Percentiles rank a stretch among this genome's conserved stretches.
Evolutionary conservation across 345 rosid species (phyloP).

Genomic region (Fremontodendron californicum): DNA sequence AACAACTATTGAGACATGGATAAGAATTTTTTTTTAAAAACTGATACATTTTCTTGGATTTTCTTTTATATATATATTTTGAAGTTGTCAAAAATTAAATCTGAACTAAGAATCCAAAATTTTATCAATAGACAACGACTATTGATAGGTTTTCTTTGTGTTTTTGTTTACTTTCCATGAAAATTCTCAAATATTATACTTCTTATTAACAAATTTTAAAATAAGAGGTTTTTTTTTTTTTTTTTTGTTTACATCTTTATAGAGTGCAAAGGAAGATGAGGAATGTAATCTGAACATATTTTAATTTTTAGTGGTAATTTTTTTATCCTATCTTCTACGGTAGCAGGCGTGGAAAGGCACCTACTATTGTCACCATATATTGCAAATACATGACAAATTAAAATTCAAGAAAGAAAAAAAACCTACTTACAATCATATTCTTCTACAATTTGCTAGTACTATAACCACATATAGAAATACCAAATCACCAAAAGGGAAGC

Average conservation of each 20-base stretch:
- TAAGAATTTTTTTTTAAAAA: no score
- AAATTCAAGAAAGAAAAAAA: background rate
- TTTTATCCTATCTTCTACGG: background rate
- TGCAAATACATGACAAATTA: background rate
- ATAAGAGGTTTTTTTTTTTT: background rate
- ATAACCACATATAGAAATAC: background rate
- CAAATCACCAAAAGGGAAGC: background rate
- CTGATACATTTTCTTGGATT: no score
- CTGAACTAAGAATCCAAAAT: no score
- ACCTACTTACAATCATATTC: background rate
- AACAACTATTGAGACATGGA: no score
- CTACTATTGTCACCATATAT: background rate
- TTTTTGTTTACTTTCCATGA: background rate
- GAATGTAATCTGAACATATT: background rate
- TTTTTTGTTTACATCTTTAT: background rate
- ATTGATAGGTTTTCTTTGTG: background rate
- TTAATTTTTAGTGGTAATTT: background rate
- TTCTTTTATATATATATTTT: no score
- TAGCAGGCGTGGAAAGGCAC: conserved; percentile 17
- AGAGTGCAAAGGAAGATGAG: background rate
- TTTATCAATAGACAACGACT: no score
- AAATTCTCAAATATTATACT: background rate
- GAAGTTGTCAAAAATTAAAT: no score
- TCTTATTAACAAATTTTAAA: background rate
- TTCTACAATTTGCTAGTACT: conserved; percentile 14